These are phyloP conservation scores for Postia placenta DNA, from an alignment of 768 basidiomycete genomes.

Conservation along the genomic window DNA sequence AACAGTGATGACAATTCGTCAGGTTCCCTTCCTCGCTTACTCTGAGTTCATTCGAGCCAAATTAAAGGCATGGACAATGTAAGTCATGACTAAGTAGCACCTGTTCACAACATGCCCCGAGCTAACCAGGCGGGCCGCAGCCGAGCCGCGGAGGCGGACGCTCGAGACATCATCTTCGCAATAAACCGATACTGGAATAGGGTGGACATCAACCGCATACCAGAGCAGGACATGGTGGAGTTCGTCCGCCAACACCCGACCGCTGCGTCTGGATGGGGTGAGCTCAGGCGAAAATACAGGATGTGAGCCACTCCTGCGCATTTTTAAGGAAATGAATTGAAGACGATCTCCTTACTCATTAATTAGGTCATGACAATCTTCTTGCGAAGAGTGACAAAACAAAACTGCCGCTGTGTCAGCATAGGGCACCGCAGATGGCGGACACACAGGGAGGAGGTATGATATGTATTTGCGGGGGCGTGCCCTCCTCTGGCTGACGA, in stretches of 20 bases:
- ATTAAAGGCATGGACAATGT: conserved; percentile 80
- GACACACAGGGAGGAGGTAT: neutral
- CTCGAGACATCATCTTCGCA: conserved; percentile 68
- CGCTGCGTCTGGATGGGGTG: conserved; percentile 69
- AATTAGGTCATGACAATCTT: conserved; percentile 2
- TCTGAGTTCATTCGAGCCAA: conserved; percentile 86
- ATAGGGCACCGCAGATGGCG: neutral
- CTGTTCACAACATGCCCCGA: too few species aligned
- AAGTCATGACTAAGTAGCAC: too few species aligned
- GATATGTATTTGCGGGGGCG: neutral
- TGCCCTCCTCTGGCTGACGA: neutral
- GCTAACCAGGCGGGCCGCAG: conserved; percentile 39
- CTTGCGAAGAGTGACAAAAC: neutral
- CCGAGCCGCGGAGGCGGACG: conserved; percentile 65
- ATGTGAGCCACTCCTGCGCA: conserved; percentile 29
- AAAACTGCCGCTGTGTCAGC: neutral
- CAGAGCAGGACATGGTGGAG: conserved; percentile 78
- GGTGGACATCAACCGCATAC: conserved; percentile 81
- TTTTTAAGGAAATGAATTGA: conserved; percentile 2
- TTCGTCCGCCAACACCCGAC: conserved; percentile 56
- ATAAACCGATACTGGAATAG: conserved; percentile 74
- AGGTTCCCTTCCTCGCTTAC: conserved; percentile 75
- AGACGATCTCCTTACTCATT: conserved; percentile 2
- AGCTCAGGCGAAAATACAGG: conserved; percentile 71
- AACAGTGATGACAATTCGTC: conserved; percentile 62